A percentile compares a stretch with the other conserved stretches of the same genome.
Conservation (phyloP, 129 eudicot genomes). For the Centaurea solstitialis region DNA sequence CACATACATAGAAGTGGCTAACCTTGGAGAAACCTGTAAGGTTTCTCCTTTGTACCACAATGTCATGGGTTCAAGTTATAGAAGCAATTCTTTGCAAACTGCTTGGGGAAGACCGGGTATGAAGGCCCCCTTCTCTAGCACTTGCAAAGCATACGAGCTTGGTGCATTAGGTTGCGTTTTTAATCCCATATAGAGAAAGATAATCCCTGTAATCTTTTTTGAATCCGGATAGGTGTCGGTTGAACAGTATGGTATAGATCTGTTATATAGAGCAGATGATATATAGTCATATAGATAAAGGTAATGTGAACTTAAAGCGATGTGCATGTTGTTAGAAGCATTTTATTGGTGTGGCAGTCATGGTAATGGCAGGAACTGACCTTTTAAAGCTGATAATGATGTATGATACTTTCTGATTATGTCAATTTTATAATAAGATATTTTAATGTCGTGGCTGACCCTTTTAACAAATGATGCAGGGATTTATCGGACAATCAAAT, state of each 20-base stretch:
- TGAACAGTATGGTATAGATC: background rate
- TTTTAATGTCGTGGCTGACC: slow-evolving; percentile 15
- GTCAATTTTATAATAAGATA: slow-evolving; percentile 1
- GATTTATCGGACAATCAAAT: slow-evolving; percentile 83
- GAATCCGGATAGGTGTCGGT: background rate
- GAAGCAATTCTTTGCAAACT: background rate
- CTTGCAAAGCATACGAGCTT: background rate
- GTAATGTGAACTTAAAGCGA: background rate
- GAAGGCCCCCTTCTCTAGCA: background rate
- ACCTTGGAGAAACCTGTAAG: background rate
- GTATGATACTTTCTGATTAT: background rate
- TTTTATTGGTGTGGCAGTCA: background rate
- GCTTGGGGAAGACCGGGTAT: background rate
- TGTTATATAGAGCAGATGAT: no score
- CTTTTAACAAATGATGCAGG: slow-evolving; percentile 44
- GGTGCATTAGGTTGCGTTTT: background rate
- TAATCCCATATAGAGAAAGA: background rate
- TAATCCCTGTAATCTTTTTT: background rate
- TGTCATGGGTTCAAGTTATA: background rate
- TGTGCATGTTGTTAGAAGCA: background rate
- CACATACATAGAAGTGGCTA: background rate
- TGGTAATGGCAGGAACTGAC: background rate
- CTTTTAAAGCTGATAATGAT: background rate
- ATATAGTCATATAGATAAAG: background rate
- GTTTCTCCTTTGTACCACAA: background rate